These are phyloP conservation scores for Straminergon stramineum DNA, from an alignment of 225 moss, liverwort and hornwort species.

Conservation along the genomic window DNA sequence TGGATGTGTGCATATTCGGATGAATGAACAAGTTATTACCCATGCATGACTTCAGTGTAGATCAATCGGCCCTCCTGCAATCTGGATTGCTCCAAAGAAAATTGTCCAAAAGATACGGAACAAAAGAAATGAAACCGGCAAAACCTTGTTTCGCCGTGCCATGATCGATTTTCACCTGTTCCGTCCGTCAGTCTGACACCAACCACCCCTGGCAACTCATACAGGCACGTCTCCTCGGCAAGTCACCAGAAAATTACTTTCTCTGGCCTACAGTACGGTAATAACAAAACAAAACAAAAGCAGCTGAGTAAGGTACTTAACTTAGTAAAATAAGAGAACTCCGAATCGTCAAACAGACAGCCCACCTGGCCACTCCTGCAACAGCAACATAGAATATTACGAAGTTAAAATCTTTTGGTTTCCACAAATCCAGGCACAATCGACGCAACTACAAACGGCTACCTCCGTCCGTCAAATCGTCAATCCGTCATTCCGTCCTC, in stretches of 20 bases:
- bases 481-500: neutral
- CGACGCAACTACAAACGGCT: neutral
- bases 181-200: neutral
- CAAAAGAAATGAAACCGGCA: neutral
- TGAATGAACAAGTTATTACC: neutral
- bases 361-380: neutral
- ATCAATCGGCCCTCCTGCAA: neutral
- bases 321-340: neutral
- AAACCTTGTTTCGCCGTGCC: neutral
- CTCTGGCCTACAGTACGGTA: neutral
- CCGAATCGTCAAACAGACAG: neutral
- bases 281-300: neutral
- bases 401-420: neutral
- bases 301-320: neutral
- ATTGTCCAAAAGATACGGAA: neutral
- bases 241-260: neutral
- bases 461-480: neutral
- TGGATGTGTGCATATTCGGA: neutral
- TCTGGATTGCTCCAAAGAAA: neutral
- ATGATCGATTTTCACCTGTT: neutral
- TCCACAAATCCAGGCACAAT: neutral
- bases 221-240: neutral
- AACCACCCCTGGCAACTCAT: neutral
- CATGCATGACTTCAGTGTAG: neutral
- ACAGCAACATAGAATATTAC: neutral